A percentile compares a stretch with the other conserved stretches of the same genome.
Evolutionary conservation across 1,139 yeast genomes (phyloP).

Genomic region (Zygosaccharomyces pseudobailii): DNA sequence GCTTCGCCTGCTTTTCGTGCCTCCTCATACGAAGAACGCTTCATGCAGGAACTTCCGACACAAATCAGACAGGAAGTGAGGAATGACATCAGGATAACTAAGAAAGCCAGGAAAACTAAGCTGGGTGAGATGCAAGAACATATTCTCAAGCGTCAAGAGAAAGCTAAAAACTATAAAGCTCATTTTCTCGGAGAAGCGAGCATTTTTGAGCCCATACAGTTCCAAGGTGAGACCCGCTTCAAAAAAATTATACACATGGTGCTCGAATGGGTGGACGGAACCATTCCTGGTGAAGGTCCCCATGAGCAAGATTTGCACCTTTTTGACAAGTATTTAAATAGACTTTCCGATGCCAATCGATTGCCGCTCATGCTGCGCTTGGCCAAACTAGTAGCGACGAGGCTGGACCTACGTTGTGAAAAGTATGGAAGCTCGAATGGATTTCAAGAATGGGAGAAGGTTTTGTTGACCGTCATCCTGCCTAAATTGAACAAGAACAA

Average conservation of each 20-base stretch:
- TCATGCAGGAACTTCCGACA: conserved; percentile 28
- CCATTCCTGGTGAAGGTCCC: conserved; percentile 49
- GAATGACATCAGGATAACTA: conserved; percentile 29
- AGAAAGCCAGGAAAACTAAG: conserved; percentile 35
- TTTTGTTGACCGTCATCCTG: conserved; percentile 21
- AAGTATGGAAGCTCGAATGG: conserved; percentile 14
- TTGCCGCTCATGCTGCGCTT: conserved; percentile 23
- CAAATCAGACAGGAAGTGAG: conserved; percentile 31
- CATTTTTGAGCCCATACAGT: conserved; percentile 35
- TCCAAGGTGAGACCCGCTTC: conserved; percentile 36
- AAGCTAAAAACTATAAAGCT: conserved; percentile 14
- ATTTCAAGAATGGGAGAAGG: conserved; percentile 31
- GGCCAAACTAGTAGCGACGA: conserved; percentile 20
- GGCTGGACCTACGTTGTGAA: conserved; percentile 17
- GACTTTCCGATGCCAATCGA: conserved; percentile 22
- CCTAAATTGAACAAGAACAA: conserved; percentile 26
- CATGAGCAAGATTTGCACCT: conserved; percentile 50
- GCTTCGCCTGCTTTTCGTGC: background rate
- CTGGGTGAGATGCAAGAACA: conserved; percentile 18
- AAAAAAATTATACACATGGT: conserved; percentile 39
- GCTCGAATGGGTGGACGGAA: conserved; percentile 46
- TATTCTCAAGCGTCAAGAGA: conserved; percentile 34
- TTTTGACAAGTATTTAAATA: conserved; percentile 35
- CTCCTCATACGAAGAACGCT: conserved; percentile 23
- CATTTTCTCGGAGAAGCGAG: conserved; percentile 26